Evolutionary conservation across 352 stramenopile genomes (phyloP).

Genomic region (Achlya hypogyna): DNA sequence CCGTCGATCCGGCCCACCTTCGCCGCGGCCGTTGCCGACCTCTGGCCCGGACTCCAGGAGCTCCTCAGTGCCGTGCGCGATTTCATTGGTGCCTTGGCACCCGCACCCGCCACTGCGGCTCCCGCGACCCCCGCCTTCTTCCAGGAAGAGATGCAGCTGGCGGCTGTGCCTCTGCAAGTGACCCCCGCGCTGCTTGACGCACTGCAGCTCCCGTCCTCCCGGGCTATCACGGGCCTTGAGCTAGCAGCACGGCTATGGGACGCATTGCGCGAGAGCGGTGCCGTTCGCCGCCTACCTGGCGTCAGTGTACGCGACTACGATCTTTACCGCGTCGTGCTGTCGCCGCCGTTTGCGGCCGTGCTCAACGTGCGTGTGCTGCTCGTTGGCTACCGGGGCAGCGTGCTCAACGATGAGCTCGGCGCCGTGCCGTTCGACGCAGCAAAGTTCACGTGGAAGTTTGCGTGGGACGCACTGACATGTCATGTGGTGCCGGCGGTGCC

Average conservation of each 20-base stretch:
- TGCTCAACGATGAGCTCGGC: background rate
- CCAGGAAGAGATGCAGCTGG: background rate
- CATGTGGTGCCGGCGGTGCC: background rate
- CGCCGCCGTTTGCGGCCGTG: background rate
- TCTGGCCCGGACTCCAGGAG: conserved; percentile 41
- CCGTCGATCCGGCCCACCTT: conserved; percentile 42
- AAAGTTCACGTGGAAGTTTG: conserved; percentile 12
- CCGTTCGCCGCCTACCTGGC: background rate
- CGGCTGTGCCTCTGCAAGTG: background rate
- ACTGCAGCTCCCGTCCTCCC: background rate
- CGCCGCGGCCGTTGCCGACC: conserved; percentile 28
- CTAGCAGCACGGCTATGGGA: conserved; percentile 6
- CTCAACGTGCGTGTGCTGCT: background rate
- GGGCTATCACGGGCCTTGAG: background rate
- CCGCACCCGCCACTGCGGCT: too few relatives aligned
- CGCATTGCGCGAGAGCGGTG: background rate
- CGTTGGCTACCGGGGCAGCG: background rate
- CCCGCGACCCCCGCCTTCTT: background rate
- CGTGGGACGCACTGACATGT: conserved; percentile 11
- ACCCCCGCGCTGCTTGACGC: background rate
- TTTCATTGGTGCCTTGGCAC: background rate
- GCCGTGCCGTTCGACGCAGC: background rate
- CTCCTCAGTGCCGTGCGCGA: conserved; percentile 25
- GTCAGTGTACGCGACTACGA: conserved; percentile 4
- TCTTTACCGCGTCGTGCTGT: conserved; percentile 7